A percentile compares a stretch with the other conserved stretches of the same genome.
Conservation (phyloP, 1,284 basidiomycete species). For the Afroboletus lepidellus region DNA sequence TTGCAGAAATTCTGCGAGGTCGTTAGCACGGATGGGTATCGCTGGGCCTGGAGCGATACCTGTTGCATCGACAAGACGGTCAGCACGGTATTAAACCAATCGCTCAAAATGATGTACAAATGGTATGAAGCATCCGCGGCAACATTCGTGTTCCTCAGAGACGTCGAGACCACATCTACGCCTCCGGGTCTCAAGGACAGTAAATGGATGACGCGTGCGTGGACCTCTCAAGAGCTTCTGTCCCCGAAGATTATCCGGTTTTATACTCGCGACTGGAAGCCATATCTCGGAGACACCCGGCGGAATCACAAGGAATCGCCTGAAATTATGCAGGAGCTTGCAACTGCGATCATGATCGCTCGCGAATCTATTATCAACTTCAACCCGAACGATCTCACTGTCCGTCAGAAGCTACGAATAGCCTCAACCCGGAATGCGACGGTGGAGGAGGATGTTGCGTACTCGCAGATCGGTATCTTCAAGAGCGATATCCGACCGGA, state of each 20-base stretch:
- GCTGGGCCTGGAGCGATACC: too few species aligned
- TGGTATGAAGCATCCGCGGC: constrained; percentile 3
- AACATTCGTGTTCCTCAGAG: neutral
- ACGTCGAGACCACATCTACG: neutral
- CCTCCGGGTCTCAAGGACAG: too few species aligned
- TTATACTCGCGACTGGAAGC: constrained; percentile 1
- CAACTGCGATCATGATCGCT: neutral
- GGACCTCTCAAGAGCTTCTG: constrained; percentile 12
- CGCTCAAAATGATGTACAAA: constrained; percentile 1
- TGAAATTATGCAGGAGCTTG: neutral
- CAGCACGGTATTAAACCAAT: constrained; percentile 7
- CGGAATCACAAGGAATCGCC: too few species aligned
- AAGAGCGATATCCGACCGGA: neutral
- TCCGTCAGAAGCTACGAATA: neutral
- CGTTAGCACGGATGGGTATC: neutral
- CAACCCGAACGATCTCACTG: neutral
- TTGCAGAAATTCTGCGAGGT: neutral
- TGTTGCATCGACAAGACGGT: too few species aligned
- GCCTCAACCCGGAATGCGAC: neutral
- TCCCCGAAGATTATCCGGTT: constrained; percentile 11
- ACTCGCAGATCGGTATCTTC: neutral
- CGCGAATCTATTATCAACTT: neutral
- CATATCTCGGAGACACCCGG: constrained; percentile 3
- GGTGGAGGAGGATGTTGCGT: neutral
- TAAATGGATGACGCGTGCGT: too few species aligned